Conservation (phyloP, 1,284 basidiomycete genomes). For the Xerocomus nothofagi region DNA sequence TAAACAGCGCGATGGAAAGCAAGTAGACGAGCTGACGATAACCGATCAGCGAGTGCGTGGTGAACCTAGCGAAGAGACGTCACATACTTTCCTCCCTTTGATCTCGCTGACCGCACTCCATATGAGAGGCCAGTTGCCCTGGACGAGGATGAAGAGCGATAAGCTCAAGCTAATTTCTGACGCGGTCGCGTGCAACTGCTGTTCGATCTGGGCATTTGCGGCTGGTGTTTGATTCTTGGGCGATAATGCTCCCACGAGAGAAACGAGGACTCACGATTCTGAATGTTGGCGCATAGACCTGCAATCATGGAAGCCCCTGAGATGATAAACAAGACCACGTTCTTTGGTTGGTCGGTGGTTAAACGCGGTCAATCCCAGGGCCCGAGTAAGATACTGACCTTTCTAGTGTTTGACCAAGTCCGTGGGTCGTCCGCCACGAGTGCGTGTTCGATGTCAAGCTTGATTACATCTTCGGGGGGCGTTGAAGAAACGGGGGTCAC, state of each 20-base stretch:
- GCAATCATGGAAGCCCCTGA: constrained; percentile 67
- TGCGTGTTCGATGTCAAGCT: constrained; percentile 63
- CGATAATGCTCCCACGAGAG: constrained; percentile 10
- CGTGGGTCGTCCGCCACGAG: constrained; percentile 77
- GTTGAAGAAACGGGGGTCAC: neutral
- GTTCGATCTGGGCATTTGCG: constrained; percentile 68
- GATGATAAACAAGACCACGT: constrained; percentile 54
- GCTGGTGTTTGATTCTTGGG: constrained; percentile 38
- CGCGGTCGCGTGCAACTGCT: constrained; percentile 63
- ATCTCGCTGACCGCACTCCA: constrained; percentile 81
- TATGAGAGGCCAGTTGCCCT: constrained; percentile 64
- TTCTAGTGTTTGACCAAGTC: constrained; percentile 66
- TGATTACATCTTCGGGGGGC: neutral
- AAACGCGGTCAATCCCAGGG: neutral
- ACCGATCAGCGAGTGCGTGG: neutral
- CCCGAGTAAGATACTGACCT: constrained; percentile 43
- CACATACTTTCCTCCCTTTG: constrained; percentile 71
- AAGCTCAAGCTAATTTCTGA: constrained; percentile 73
- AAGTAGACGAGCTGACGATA: constrained; percentile 62
- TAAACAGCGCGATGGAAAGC: constrained; percentile 59
- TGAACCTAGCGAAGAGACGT: neutral
- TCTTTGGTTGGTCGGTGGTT: constrained; percentile 37
- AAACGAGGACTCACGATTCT: constrained; percentile 53
- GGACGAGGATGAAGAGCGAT: constrained; percentile 76
- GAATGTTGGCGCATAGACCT: constrained; percentile 67